Evolutionary conservation across 257 asterid species (phyloP).

Genomic region (Nyctanthes arbortristis): DNA sequence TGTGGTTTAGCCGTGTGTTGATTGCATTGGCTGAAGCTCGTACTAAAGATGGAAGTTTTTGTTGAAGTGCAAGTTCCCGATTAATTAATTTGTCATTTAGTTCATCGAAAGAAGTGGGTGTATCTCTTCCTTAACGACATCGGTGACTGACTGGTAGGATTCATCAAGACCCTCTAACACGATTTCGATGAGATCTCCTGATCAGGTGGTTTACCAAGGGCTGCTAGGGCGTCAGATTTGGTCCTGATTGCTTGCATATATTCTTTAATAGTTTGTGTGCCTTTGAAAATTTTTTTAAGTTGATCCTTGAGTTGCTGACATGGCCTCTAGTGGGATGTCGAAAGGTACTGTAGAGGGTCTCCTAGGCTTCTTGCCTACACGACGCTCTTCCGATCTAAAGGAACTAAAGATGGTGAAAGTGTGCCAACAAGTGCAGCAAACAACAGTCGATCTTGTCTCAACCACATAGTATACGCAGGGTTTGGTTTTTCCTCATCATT

Average conservation of each 20-base stretch:
- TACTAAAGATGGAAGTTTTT: not conserved
- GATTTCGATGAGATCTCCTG: no score
- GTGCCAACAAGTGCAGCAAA: no score
- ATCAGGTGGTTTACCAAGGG: no score
- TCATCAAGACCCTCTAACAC: no score
- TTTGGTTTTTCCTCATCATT: no score
- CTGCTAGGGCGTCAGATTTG: not conserved
- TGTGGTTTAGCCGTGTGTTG: no score
- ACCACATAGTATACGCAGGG: no score
- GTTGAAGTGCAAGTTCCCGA: not conserved
- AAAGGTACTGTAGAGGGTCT: not conserved
- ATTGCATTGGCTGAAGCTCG: no score
- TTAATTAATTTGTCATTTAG: constrained; percentile 12
- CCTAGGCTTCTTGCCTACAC: not conserved
- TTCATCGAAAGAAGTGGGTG: constrained; percentile 3
- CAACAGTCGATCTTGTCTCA: no score
- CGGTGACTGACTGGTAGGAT: not conserved
- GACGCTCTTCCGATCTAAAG: no score
- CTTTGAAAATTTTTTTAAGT: constrained; percentile 3
- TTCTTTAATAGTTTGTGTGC: not conserved
- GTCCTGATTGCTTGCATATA: not conserved
- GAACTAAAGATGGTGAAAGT: no score
- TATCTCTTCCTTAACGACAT: not conserved
- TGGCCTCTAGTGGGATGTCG: constrained; percentile 13
- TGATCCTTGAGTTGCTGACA: constrained; percentile 14